Conservation (phyloP, 148 eudicot genomes). For the Oxyria digyna region DNA sequence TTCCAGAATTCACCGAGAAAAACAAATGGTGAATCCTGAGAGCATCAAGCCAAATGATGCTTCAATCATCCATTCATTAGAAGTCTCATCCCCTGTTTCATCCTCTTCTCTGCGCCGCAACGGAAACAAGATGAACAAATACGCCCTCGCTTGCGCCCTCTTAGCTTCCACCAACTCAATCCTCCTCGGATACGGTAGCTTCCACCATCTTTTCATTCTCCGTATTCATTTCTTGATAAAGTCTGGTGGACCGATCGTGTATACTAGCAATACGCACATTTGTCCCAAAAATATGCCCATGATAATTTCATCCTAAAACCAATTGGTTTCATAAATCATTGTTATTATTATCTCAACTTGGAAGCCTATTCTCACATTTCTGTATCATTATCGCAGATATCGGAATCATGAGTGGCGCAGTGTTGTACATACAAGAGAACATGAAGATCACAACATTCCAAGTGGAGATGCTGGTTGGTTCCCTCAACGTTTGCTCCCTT, state of each 20-base stretch:
- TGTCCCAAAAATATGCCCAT: too few species aligned
- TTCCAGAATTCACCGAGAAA: not conserved
- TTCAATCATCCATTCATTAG: not conserved
- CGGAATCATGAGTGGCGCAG: conserved; percentile 90
- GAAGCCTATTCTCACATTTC: too few species aligned
- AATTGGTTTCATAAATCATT: too few species aligned
- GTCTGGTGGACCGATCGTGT: too few species aligned
- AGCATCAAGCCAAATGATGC: not conserved
- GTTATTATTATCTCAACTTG: too few species aligned
- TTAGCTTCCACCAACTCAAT: conserved; percentile 9
- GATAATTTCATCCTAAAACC: too few species aligned
- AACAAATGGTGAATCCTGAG: not conserved
- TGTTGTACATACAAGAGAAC: conserved; percentile 47
- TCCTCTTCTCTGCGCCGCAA: not conserved
- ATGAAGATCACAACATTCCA: conserved; percentile 37
- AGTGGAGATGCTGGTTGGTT: conserved; percentile 60
- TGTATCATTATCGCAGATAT: conserved; percentile 59
- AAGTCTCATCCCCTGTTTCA: not conserved
- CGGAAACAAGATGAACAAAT: conserved; percentile 1
- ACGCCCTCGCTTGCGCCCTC: conserved; percentile 10
- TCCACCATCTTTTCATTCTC: too few species aligned
- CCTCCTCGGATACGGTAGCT: conserved; percentile 4
- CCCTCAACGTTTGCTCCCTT: conserved; percentile 56
- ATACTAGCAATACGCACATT: too few species aligned
- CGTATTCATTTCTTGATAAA: too few species aligned